Evolutionary conservation across 345 rosid genomes (phyloP).

Genomic region (Pistacia atlantica): DNA sequence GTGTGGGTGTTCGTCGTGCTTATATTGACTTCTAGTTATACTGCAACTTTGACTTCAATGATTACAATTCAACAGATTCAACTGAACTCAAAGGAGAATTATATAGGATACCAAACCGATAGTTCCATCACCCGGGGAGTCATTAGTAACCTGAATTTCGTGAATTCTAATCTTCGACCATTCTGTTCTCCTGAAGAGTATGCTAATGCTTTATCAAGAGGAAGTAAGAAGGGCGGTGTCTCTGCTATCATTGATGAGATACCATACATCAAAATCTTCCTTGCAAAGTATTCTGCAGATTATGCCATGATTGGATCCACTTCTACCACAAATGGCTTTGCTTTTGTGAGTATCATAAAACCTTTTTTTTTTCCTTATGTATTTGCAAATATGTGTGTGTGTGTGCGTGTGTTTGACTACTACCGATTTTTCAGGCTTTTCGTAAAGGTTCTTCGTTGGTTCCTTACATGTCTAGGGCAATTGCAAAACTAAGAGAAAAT

Average conservation of each 20-base stretch:
- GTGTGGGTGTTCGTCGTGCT: constrained; percentile 41
- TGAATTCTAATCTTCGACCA: background rate
- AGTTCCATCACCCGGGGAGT: background rate
- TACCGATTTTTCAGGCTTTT: constrained; percentile 27
- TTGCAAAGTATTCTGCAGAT: constrained; percentile 14
- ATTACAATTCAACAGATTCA: constrained; percentile 34
- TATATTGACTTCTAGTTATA: constrained; percentile 40
- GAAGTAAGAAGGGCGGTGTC: constrained; percentile 28
- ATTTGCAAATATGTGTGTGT: no score
- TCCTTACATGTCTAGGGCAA: constrained; percentile 29
- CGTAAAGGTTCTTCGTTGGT: constrained; percentile 34
- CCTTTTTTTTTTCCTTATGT: no score
- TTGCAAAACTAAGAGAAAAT: constrained; percentile 32
- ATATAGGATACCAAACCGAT: constrained; percentile 23
- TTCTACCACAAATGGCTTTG: constrained; percentile 40
- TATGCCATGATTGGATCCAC: constrained; percentile 31
- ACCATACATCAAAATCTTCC: constrained; percentile 28
- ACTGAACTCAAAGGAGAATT: constrained; percentile 16
- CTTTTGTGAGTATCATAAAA: constrained; percentile 36
- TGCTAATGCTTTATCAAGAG: constrained; percentile 21
- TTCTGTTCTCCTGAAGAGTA: constrained; percentile 8
- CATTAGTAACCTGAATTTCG: background rate
- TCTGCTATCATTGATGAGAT: constrained; percentile 39
- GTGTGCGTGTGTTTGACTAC: no score
- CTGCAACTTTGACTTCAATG: constrained; percentile 44